Conservation (phyloP, 208 protist species). For the Phytomonas sp. region DNA sequence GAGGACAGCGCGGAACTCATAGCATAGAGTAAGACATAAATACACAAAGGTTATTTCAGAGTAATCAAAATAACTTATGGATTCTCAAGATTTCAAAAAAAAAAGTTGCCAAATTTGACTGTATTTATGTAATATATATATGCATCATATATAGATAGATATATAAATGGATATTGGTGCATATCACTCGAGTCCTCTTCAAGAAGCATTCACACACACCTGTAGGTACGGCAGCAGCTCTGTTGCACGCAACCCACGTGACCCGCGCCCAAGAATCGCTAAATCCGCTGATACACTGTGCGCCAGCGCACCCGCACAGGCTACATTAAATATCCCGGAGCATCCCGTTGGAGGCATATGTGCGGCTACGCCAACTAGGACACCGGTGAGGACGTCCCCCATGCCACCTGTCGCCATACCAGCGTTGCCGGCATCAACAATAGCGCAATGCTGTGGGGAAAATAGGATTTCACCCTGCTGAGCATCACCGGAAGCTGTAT, state of each 20-base stretch:
- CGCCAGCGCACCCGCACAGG: constrained; percentile 45
- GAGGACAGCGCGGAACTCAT: not conserved
- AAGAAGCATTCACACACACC: constrained; percentile 37
- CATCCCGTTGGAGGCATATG: not conserved
- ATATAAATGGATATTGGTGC: not conserved
- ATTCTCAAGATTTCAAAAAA: not conserved
- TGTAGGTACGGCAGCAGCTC: constrained; percentile 39
- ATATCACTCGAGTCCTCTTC: not conserved
- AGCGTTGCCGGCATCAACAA: constrained; percentile 71
- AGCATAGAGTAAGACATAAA: not conserved
- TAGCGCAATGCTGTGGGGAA: constrained; percentile 21
- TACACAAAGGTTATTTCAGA: not conserved
- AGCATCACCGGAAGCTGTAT: not conserved
- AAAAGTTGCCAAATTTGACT: not conserved
- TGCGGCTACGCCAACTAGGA: constrained; percentile 41
- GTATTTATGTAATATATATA: not conserved
- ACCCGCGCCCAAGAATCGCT: constrained; percentile 28
- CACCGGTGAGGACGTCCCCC: constrained; percentile 75
- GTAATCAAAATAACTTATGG: not conserved
- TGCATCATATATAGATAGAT: not conserved
- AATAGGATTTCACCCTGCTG: not conserved
- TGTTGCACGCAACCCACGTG: constrained; percentile 57
- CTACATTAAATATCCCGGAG: constrained; percentile 21
- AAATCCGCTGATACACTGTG: constrained; percentile 72
- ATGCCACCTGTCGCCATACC: constrained; percentile 83